Percentiles rank a stretch among this genome's conserved stretches.
Conservation (phyloP, 1,139 yeast species). For the Meyerozyma carpophila region DNA sequence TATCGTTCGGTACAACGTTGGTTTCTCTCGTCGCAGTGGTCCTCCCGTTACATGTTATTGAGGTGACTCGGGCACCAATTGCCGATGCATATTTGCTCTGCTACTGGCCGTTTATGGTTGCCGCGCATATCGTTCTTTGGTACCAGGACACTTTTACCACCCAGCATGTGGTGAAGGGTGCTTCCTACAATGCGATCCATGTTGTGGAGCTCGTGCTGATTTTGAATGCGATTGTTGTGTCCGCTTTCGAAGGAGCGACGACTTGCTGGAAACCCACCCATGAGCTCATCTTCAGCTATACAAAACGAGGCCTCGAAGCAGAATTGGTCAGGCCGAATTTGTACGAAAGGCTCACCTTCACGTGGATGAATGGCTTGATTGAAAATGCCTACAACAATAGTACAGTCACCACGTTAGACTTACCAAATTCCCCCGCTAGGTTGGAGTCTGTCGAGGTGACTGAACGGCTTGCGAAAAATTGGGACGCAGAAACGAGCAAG, state of each 20-base stretch:
- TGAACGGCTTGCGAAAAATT: constrained; percentile 12
- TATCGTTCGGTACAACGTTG: constrained; percentile 16
- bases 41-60: constrained; percentile 39
- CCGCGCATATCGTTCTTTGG: constrained; percentile 16
- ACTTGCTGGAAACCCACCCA: constrained; percentile 26
- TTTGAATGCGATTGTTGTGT: constrained; percentile 16
- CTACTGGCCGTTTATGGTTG: constrained; percentile 37
- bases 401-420: constrained; percentile 43
- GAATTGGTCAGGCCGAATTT: constrained; percentile 38
- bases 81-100: constrained; percentile 30
- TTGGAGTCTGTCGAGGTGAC: constrained; percentile 34
- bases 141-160: constrained; percentile 27
- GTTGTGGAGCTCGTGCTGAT: constrained; percentile 15
- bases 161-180: constrained; percentile 17
- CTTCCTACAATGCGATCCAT: constrained; percentile 7
- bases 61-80: constrained; percentile 24
- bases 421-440: constrained; percentile 50
- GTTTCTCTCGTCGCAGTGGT: constrained; percentile 16
- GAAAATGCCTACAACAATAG: constrained; percentile 42
- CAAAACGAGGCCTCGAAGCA: constrained; percentile 5
- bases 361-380: constrained; percentile 60
- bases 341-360: constrained; percentile 47
- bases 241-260: constrained; percentile 18
- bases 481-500: constrained; percentile 10
- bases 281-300: constrained; percentile 15